Conservation (phyloP, 1,139 yeast genomes). For the Kodamaea derodonti region DNA sequence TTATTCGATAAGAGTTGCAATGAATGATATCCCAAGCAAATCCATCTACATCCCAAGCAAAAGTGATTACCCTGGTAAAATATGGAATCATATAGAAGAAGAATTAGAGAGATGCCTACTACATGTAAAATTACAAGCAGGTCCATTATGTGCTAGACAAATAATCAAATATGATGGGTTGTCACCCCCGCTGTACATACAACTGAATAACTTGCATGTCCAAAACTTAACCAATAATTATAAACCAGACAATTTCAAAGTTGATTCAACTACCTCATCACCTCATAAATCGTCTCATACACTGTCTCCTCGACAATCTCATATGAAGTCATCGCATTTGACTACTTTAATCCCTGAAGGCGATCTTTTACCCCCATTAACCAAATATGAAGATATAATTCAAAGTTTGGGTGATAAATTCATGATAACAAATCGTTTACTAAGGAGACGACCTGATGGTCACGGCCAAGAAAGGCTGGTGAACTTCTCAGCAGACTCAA, state of each 20-base stretch:
- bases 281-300: not conserved
- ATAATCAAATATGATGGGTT: constrained; percentile 63
- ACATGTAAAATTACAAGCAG: constrained; percentile 45
- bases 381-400: constrained; percentile 63
- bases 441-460: constrained; percentile 4
- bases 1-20: constrained; percentile 51
- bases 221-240: not conserved
- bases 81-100: constrained; percentile 34
- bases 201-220: constrained; percentile 12
- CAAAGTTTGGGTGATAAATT: constrained; percentile 52
- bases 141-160: constrained; percentile 39
- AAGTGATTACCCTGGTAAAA: constrained; percentile 56
- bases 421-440: constrained; percentile 20
- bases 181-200: constrained; percentile 43
- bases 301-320: not conserved
- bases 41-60: constrained; percentile 62
- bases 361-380: constrained; percentile 51
- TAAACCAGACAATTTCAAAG: not conserved
- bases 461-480: not conserved
- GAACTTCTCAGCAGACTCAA: constrained; percentile 9
- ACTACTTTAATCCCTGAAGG: not conserved
- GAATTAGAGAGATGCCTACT: constrained; percentile 42
- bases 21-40: constrained; percentile 72
- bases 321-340: not conserved
- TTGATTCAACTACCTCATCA: not conserved